Conservation (phyloP, 345 rosid genomes). For the Microthlaspi erraticum region DNA sequence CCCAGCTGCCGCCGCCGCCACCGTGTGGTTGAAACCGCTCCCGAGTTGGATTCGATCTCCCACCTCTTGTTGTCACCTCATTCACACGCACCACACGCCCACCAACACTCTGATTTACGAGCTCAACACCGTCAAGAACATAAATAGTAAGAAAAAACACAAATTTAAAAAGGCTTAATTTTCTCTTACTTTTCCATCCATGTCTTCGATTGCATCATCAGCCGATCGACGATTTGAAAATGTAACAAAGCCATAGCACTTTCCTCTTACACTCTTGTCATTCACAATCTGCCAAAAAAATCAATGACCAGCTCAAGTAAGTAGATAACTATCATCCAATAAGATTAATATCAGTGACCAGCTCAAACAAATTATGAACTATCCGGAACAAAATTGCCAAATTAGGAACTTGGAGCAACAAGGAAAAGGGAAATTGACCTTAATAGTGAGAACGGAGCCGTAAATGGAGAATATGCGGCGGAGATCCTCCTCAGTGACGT, state of each 20-base stretch:
- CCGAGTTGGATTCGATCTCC: constrained; percentile 54
- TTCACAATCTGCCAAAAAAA: constrained; percentile 64
- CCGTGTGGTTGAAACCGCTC: constrained; percentile 50
- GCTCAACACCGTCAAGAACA: constrained; percentile 34
- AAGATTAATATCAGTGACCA: neutral
- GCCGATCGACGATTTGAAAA: constrained; percentile 79
- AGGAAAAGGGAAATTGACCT: constrained; percentile 47
- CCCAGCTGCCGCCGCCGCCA: no score
- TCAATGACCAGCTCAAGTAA: constrained; percentile 4
- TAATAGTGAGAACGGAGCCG: constrained; percentile 73
- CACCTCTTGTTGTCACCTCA: constrained; percentile 73
- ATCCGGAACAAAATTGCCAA: no score
- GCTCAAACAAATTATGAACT: no score
- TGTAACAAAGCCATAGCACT: constrained; percentile 87
- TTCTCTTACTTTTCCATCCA: constrained; percentile 80
- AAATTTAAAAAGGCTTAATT: neutral
- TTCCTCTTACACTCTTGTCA: constrained; percentile 73
- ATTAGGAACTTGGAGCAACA: constrained; percentile 5
- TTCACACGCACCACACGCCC: constrained; percentile 82
- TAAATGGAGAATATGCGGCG: constrained; percentile 66
- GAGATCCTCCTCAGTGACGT: constrained; percentile 65
- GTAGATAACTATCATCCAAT: neutral
- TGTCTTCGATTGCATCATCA: constrained; percentile 75
- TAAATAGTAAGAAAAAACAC: neutral
- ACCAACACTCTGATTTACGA: constrained; percentile 61